These are phyloP conservation scores for Agaricus subrufescens DNA, from an alignment of 768 basidiomycete genomes.

Conservation along the genomic window DNA sequence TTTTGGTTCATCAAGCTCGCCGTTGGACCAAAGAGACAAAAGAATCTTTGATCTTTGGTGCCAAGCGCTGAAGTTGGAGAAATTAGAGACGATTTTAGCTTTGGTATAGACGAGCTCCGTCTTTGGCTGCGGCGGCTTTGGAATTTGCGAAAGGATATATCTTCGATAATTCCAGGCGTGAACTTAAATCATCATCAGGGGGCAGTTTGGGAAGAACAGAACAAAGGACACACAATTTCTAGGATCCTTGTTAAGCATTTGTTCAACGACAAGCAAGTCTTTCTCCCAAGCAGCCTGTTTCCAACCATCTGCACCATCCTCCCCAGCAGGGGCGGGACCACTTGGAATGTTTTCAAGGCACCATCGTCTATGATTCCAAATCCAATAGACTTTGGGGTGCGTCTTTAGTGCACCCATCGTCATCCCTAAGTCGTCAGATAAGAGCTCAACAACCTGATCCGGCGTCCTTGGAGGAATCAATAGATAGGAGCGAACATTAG, in stretches of 20 bases:
- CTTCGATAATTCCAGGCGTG: slow-evolving; percentile 94
- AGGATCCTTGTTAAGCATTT: slow-evolving; percentile 86
- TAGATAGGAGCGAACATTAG: not conserved
- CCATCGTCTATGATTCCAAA: slow-evolving; percentile 98
- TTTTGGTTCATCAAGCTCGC: slow-evolving; percentile 44
- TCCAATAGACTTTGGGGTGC: slow-evolving; percentile 96
- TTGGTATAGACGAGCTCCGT: slow-evolving; percentile 85
- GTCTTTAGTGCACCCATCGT: slow-evolving; percentile 77
- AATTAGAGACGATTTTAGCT: slow-evolving; percentile 88
- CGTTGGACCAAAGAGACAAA: slow-evolving; percentile 56
- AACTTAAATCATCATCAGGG: slow-evolving; percentile 43
- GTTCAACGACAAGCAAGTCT: slow-evolving; percentile 86
- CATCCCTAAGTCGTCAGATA: slow-evolving; percentile 72
- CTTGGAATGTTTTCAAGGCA: slow-evolving; percentile 84
- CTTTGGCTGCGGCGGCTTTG: slow-evolving; percentile 45
- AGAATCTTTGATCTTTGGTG: slow-evolving; percentile 91
- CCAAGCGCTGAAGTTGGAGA: slow-evolving; percentile 99
- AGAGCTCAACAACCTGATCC: slow-evolving; percentile 54
- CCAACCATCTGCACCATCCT: slow-evolving; percentile 60
- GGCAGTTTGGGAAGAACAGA: not conserved
- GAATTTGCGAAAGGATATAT: slow-evolving; percentile 73
- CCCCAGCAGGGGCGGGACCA: slow-evolving; percentile 49
- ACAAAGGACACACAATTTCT: slow-evolving; percentile 72
- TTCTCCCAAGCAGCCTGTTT: slow-evolving; percentile 74
- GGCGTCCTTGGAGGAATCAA: slow-evolving; percentile 27